These are phyloP conservation scores for Ziziphus jujuba DNA, from an alignment of 306 rosid species.

Conservation along the genomic window DNA sequence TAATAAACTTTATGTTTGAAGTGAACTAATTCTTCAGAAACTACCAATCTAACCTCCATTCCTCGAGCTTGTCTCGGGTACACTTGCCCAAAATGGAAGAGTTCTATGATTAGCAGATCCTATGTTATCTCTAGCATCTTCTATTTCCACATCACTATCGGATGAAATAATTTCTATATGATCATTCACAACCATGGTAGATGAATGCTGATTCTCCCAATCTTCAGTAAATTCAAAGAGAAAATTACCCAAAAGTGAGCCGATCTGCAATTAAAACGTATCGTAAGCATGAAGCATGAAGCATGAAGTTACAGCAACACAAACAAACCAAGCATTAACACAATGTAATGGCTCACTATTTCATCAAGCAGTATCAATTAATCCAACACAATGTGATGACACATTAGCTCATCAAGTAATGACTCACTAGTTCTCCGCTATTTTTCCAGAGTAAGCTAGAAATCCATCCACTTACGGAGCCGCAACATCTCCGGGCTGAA, in stretches of 20 bases:
- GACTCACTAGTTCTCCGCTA: conserved; percentile 35
- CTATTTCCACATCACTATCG: conserved; percentile 74
- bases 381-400: conserved; percentile 10
- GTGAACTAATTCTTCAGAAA: neutral
- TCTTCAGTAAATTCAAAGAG: conserved; percentile 34
- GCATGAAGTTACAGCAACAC: conserved; percentile 22
- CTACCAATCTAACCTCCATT: conserved; percentile 47
- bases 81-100: conserved; percentile 62
- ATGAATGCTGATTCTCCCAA: conserved; percentile 29
- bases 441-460: conserved; percentile 40
- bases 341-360: neutral
- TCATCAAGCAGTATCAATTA: neutral
- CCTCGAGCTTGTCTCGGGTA: conserved; percentile 29
- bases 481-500: conserved; percentile 40
- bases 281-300: conserved; percentile 24
- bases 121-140: conserved; percentile 26
- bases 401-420: conserved; percentile 36
- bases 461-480: conserved; percentile 42
- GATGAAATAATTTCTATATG: conserved; percentile 76
- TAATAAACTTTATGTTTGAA: conserved; percentile 48
- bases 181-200: conserved; percentile 40
- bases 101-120: conserved; percentile 37
- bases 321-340: neutral
- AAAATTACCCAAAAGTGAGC: conserved; percentile 36
- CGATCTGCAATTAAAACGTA: conserved; percentile 43